phyloP scores from a whole-genome alignment of 108 stramenopile species.

The Bacterosira constricta region DNA sequence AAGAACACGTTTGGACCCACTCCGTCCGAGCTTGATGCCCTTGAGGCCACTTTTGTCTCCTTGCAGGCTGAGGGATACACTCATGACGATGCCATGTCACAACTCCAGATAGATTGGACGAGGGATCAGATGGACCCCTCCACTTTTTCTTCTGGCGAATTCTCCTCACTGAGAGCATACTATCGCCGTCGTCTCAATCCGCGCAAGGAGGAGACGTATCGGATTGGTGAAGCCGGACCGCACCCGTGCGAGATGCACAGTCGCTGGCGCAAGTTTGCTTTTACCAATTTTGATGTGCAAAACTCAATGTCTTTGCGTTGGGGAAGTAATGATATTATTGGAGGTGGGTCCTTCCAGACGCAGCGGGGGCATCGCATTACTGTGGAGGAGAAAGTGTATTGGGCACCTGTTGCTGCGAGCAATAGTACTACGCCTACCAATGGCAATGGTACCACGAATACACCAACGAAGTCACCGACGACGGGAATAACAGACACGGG shows the following conservation, averaged over 20 bases:
- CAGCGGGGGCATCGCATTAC: conserved; percentile 9
- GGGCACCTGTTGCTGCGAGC: too few relatives aligned
- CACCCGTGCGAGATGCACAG: conserved; percentile 17
- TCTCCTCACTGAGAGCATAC: conserved; percentile 28
- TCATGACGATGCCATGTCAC: background rate
- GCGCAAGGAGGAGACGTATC: conserved; percentile 13
- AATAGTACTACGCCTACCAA: too few relatives aligned
- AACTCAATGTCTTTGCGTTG: conserved; percentile 32
- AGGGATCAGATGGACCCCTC: conserved; percentile 26
- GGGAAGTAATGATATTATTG: conserved; percentile 21
- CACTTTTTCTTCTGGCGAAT: conserved; percentile 24
- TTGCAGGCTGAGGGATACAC: too few relatives aligned
- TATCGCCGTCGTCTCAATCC: conserved; percentile 44
- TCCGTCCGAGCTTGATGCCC: conserved; percentile 5
- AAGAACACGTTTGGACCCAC: conserved; percentile 46
- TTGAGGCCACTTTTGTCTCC: too few relatives aligned
- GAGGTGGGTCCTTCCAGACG: conserved; percentile 6
- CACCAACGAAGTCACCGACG: too few relatives aligned
- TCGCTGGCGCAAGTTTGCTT: conserved; percentile 36
- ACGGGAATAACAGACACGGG: too few relatives aligned
- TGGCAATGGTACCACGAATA: too few relatives aligned
- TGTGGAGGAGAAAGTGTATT: conserved; percentile 13
- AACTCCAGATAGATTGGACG: conserved; percentile 15
- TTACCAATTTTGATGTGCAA: conserved; percentile 33
- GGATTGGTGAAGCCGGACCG: conserved; percentile 36